Conservation (phyloP, 176 grass and related monocot species). For the Ensete glaucum region DNA sequence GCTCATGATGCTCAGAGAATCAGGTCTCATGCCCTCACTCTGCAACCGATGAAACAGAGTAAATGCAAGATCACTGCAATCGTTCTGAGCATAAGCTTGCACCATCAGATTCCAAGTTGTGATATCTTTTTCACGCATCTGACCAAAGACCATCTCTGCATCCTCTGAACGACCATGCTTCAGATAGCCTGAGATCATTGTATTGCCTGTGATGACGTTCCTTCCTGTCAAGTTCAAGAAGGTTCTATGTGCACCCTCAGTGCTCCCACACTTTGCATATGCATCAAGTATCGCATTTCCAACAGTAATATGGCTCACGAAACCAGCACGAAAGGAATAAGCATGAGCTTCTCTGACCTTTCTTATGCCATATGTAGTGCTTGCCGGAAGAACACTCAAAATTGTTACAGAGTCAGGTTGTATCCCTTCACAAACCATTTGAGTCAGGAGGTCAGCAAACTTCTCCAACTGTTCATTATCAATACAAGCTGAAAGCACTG, state of each 20-base stretch:
- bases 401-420: slow-evolving; percentile 41
- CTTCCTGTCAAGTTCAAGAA: slow-evolving; percentile 32
- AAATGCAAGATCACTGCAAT: slow-evolving; percentile 38
- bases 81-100: slow-evolving; percentile 38
- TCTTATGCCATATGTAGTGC: slow-evolving; percentile 27
- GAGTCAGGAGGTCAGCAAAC: slow-evolving; percentile 34
- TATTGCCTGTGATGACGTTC: slow-evolving; percentile 46
- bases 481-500: slow-evolving; percentile 47
- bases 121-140: slow-evolving; percentile 49
- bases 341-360: slow-evolving; percentile 53
- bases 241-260: slow-evolving; percentile 26
- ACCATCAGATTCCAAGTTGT: slow-evolving; percentile 68
- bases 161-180: slow-evolving; percentile 33
- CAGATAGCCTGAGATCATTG: slow-evolving; percentile 59
- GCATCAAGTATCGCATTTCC: slow-evolving; percentile 61
- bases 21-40: slow-evolving; percentile 32
- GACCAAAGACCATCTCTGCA: slow-evolving; percentile 40
- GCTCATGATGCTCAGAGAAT: slow-evolving; percentile 42
- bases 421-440: slow-evolving; percentile 36
- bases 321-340: slow-evolving; percentile 44
- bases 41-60: slow-evolving; percentile 45
- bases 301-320: slow-evolving; percentile 30
- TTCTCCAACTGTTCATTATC: slow-evolving; percentile 21
- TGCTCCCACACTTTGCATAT: slow-evolving; percentile 52
- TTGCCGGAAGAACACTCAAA: slow-evolving; percentile 42